Evolutionary conservation across 345 rosid species (phyloP), one percentile per base, ranked within the genome.

Genomic region (Eucalyptus regnans): DNA sequence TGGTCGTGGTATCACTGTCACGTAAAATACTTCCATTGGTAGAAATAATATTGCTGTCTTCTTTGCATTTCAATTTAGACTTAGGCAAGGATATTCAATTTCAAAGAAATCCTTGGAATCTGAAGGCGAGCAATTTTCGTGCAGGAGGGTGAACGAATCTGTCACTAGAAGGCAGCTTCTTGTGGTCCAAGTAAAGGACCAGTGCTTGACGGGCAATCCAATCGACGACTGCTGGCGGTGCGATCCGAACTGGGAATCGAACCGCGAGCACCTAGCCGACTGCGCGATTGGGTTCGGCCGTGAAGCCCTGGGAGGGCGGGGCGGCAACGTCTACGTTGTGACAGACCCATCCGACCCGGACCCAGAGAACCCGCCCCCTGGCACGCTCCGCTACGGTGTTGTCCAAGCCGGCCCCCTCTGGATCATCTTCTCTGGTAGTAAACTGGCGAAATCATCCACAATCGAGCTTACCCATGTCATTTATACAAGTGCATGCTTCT

Each of bases 321-420:
- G 88, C 15, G 91, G 91, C 33, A 56, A 37, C 43, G 1, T 86
- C 37, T 90, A 90, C 2, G 83, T 84, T 7, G 89, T 90, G 2
- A 86, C 88, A 2, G 79, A 48, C 48, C 56, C 91, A 13, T 86
- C 91, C 0, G 91, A 90, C 22, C 64, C 88, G 25, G 90, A 90
- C 88, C 87, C 91, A 1, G 88, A 44, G 14, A 86, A 86, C 51
- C 91, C 91, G 5, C 76, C 76, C 56, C 90, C 91, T 4, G 91
- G 91, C 81, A 90, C 91, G 14, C 90, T 90, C 79, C 91, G 90
- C 16, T 88, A 88, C 17, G 91, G 89, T 27, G 90, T 88, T n/a
- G 60, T 88, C 88, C 91, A 88, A 86, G 50, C 86, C 56, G 87
- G 88, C 29, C 91, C 91, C 46, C 89, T 90, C 86, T 90, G 91